A percentile compares a stretch with the other conserved stretches of the same genome.
phyloP scores from a whole-genome alignment of 345 rosid genomes.

The Moringa oleifera region DNA sequence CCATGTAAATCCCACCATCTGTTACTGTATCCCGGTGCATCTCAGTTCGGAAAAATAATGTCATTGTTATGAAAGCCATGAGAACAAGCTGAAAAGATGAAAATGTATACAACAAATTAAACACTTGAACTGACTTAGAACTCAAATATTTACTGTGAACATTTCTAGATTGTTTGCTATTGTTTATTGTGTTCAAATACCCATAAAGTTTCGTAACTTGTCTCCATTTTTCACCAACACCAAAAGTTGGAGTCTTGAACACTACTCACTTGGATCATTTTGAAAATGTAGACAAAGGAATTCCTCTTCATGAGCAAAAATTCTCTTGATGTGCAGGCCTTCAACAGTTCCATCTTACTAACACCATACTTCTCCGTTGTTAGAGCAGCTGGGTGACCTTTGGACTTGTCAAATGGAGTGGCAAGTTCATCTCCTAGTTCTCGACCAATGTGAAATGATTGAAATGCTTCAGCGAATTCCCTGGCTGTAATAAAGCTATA shows the following conservation, averaged over 20 bases:
- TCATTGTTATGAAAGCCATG: conserved; percentile 40
- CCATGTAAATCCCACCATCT: conserved; percentile 30
- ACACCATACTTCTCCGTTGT: conserved; percentile 63
- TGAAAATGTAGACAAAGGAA: conserved; percentile 72
- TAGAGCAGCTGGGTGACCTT: conserved; percentile 69
- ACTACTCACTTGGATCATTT: conserved; percentile 31
- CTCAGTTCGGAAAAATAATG: conserved; percentile 48
- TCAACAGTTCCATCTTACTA: conserved; percentile 51
- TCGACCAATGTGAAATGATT: conserved; percentile 57
- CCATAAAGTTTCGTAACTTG: too few relatives aligned
- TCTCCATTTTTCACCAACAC: too few relatives aligned
- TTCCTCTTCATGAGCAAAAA: conserved; percentile 84
- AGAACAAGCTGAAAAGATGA: conserved; percentile 35
- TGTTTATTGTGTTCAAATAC: too few relatives aligned
- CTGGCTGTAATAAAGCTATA: conserved; percentile 49
- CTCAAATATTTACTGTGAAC: too few relatives aligned
- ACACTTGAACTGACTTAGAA: too few relatives aligned
- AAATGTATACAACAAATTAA: too few relatives aligned
- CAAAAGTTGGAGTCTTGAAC: neutral
- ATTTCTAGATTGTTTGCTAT: too few relatives aligned
- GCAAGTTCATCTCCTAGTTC: conserved; percentile 63
- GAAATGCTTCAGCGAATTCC: conserved; percentile 64
- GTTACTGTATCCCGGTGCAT: conserved; percentile 6
- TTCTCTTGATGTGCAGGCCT: conserved; percentile 76
- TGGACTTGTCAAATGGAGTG: conserved; percentile 62